Evolutionary conservation across 2,329 filamentous ascomycete species (phyloP), one percentile per base, ranked within the genome.

Genomic region (Neopestalotiopsis sp.): DNA sequence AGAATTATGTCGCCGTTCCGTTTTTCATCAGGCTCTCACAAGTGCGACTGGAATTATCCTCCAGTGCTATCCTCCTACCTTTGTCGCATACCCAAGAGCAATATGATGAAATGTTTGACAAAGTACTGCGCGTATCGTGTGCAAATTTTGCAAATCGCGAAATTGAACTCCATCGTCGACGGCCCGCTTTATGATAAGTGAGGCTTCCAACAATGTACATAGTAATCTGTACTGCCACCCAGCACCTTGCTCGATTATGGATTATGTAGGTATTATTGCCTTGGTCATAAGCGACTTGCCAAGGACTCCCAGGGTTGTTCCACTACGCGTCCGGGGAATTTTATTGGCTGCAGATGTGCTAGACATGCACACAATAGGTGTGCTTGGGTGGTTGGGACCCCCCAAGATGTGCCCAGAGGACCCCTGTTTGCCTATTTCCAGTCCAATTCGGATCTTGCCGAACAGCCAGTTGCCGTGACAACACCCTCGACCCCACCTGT

Each of bases 401-500:
- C 42, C 14, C 14, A 13, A 49, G 42, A 49, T 13, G 42, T 14
- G 13, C 42, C 42, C 42, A n/a, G 14, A 49, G 42, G 42, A 49
- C 45, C 45, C 45, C 45, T 53, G 45, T 53, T 24, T 59, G 57
- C 57, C 49, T 59, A 34, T 59, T 59, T 30, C 57, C 30, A 59
- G 24, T 32, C 57, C 30, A 13, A 28, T 17, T 40, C 28, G 34
- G 59, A 62, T 62, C 32, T 62, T 62, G 20, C 30, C 59, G 59
- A 62, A 13, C n/a, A 34, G 14, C 59, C n/a, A 20, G 59, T 62
- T 62, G 59, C 59, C 34, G n/a, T 62, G 59, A 30, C 59, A 62
- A 62, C 59, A 30, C 10, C 30, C 34, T 10, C 34, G 6, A 38
- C 34, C 59, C 59, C 59, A 34, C 59, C 45, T 24, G 45, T 53